Conservation (phyloP, 2,329 filamentous ascomycete species). For the Pyrenochaeta sp. region DNA sequence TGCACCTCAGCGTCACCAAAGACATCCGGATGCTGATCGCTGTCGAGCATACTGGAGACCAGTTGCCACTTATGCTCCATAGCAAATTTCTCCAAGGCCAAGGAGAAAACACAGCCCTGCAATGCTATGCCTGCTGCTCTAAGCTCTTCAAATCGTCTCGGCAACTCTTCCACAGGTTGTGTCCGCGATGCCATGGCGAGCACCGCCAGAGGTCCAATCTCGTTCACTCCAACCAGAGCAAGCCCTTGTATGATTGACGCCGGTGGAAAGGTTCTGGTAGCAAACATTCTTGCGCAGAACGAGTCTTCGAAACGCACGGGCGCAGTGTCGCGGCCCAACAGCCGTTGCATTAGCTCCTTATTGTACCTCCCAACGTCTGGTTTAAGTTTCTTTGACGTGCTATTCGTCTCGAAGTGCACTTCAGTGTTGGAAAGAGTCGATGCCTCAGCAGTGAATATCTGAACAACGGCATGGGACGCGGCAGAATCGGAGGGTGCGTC, state of each 20-base stretch:
- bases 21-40: conserved; percentile 71
- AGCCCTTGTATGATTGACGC: conserved; percentile 76
- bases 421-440: conserved; percentile 13
- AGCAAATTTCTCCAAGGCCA: conserved; percentile 71
- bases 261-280: conserved; percentile 75
- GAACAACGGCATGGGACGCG: conserved; percentile 39
- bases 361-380: conserved; percentile 29
- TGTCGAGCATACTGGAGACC: conserved; percentile 62
- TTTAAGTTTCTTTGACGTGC: conserved; percentile 11
- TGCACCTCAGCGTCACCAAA: conserved; percentile 66
- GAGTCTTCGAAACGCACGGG: conserved; percentile 64
- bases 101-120: conserved; percentile 69
- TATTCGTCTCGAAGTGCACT: conserved; percentile 9
- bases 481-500: conserved; percentile 51
- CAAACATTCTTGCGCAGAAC: conserved; percentile 83
- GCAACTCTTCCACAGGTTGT: conserved; percentile 63
- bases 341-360: conserved; percentile 42
- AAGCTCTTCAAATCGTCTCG: conserved; percentile 67
- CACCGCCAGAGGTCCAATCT: conserved; percentile 78
- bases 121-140: conserved; percentile 69
- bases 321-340: conserved; percentile 54
- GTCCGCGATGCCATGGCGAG: conserved; percentile 79
- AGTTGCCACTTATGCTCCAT: conserved; percentile 62
- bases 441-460: conserved; percentile 39
- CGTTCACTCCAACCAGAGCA: conserved; percentile 72